Evolutionary conservation across 768 basidiomycete species (phyloP).

Genomic region (Kwoniella botswanensis): DNA sequence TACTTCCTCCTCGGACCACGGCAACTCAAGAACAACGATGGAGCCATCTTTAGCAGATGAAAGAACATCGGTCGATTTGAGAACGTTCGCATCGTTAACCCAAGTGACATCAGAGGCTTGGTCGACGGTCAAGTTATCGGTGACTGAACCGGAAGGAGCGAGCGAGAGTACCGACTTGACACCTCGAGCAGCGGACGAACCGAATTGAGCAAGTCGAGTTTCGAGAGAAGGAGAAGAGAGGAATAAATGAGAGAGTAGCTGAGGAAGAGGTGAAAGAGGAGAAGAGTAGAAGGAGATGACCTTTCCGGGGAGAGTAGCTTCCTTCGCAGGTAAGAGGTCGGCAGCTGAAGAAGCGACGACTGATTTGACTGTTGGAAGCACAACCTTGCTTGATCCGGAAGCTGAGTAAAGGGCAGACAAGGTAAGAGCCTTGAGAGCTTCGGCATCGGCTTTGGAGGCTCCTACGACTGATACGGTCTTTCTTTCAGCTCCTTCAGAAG

Average conservation of each 20-base stretch:
- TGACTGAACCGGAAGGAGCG: slow-evolving; percentile 47
- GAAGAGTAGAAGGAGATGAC: slow-evolving; percentile 69
- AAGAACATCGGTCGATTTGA: slow-evolving; percentile 78
- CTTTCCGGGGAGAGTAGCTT: slow-evolving; percentile 55
- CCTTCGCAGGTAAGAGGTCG: slow-evolving; percentile 12
- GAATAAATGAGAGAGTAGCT: slow-evolving; percentile 60
- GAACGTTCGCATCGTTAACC: slow-evolving; percentile 74
- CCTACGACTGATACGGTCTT: slow-evolving; percentile 45
- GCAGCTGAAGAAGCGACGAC: slow-evolving; percentile 31
- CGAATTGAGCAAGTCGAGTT: slow-evolving; percentile 55
- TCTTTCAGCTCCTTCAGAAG: slow-evolving; percentile 23
- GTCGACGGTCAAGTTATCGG: slow-evolving; percentile 61
- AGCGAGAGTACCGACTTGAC: slow-evolving; percentile 59
- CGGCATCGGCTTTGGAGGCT: slow-evolving; percentile 41
- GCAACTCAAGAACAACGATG: slow-evolving; percentile 72
- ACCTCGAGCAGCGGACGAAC: slow-evolving; percentile 54
- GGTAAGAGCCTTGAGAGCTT: slow-evolving; percentile 48
- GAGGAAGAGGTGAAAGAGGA: slow-evolving; percentile 65
- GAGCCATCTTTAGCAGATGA: slow-evolving; percentile 68
- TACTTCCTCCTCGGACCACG: slow-evolving; percentile 80
- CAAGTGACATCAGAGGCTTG: slow-evolving; percentile 68
- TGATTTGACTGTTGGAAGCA: slow-evolving; percentile 46
- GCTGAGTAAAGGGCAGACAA: slow-evolving; percentile 51
- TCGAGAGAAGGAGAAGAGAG: slow-evolving; percentile 60
- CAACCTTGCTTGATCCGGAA: slow-evolving; percentile 39